Conservation (phyloP, 2,329 filamentous ascomycete species). For the Epichloe glyceriae region DNA sequence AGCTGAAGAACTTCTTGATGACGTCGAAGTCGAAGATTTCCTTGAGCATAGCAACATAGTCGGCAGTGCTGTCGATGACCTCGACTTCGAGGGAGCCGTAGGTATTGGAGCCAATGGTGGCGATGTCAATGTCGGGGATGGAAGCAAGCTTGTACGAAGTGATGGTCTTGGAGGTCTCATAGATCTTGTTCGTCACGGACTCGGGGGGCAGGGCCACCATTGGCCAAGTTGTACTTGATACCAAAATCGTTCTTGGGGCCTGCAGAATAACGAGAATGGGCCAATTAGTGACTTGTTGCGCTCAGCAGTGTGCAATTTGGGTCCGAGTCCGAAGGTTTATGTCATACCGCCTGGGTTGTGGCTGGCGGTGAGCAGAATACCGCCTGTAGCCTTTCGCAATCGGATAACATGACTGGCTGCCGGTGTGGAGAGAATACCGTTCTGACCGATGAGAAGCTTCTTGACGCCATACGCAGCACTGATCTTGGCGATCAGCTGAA, state of each 20-base stretch:
- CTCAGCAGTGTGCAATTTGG: background rate
- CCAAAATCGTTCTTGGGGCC: conserved; percentile 91
- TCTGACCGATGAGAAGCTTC: conserved; percentile 92
- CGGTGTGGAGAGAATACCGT: conserved; percentile 93
- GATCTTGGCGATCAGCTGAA: conserved; percentile 95
- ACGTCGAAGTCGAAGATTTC: conserved; percentile 96
- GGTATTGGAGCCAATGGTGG: conserved; percentile 67
- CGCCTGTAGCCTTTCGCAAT: conserved; percentile 87
- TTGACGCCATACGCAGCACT: conserved; percentile 94
- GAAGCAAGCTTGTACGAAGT: conserved; percentile 85
- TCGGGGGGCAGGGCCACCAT: conserved; percentile 94
- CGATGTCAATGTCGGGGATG: conserved; percentile 75
- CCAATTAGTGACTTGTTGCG: background rate
- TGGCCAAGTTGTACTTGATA: conserved; percentile 98
- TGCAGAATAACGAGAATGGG: conserved; percentile 22
- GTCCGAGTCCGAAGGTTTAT: background rate
- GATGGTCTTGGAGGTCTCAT: conserved; percentile 76
- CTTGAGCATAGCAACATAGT: conserved; percentile 93
- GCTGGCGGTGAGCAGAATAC: conserved; percentile 90
- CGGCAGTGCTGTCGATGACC: conserved; percentile 81
- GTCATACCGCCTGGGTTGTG: conserved; percentile 90
- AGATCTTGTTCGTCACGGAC: conserved; percentile 96
- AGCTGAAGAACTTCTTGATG: conserved; percentile 84
- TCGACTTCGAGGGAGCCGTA: conserved; percentile 87
- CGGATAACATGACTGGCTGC: conserved; percentile 94